Evolutionary conservation across 192 early-diverging fungal genomes (phyloP), one percentile per base, ranked within the genome.

Genomic region (Backusella psychrophila): DNA sequence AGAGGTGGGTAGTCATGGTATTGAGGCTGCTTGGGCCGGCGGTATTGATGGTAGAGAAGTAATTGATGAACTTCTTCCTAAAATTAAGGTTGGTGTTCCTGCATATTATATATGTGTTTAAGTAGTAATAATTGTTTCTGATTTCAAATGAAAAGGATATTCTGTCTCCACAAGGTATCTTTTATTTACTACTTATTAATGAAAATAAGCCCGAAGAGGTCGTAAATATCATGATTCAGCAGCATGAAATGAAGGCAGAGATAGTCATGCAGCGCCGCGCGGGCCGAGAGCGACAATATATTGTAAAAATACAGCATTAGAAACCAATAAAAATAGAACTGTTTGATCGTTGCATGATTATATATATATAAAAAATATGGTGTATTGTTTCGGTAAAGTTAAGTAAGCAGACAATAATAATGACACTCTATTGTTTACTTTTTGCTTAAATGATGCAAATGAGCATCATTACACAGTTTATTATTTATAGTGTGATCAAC

Each of bases 11-110:
- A 84, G 87, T 4, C 77, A 81, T 70, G 82, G 79, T 17, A 93
- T 98, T 44, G 94, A 92, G 23, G 93, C 93, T 0, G 85, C 93
- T 0, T 99, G 97, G 97, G 96, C 97, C 0, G 97, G 97, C 7
- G 97, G 97, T 4, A 86, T 90, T n/a, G 86, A 93, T 72, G 97
- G 97, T 12, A 82, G 95, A 15, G 92, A 95, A 74, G 96, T 99
- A 6, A 90, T 95, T 75, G 94, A 98, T 84, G 72, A 76, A 56
- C 77, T 94, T 67, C 77, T 97, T 29, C 96, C 95, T 0, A 83
- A 85, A n/a, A 81, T 97, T 14, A 79, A 84, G 80, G 92, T 93
- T 80, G 72, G 73, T 44, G 15, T 34, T 21, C 56, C 26, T 26
- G 33, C 15, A 34, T 49, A 7, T 17, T 44, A 26, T 72, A 9